These are phyloP conservation scores for Mycena albidolilacea DNA, from an alignment of 768 basidiomycete genomes.

Conservation along the genomic window DNA sequence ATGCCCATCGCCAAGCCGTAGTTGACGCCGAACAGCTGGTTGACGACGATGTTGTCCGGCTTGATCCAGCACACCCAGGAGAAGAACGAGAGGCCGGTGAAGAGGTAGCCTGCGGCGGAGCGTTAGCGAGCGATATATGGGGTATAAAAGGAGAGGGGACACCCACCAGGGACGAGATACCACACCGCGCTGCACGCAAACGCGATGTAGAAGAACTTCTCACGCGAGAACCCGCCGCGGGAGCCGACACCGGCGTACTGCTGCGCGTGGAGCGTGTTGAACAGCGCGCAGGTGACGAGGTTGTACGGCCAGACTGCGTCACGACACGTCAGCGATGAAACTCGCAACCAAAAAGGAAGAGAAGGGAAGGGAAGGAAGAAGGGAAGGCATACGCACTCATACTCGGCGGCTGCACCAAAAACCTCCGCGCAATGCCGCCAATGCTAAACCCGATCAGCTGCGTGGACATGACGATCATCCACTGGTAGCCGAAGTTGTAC, in stretches of 20 bases:
- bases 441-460: constrained; percentile 89
- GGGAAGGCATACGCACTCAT: constrained; percentile 56
- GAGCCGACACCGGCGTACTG: constrained; percentile 78
- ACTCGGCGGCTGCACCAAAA: constrained; percentile 80
- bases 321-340: too few relatives aligned
- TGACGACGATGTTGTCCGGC: constrained; percentile 56
- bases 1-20: constrained; percentile 52
- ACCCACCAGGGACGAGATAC: constrained; percentile 86
- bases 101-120: constrained; percentile 54
- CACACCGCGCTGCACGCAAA: constrained; percentile 66
- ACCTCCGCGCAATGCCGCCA: constrained; percentile 78
- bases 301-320: constrained; percentile 76
- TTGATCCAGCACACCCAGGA: constrained; percentile 54
- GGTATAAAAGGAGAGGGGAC: too few relatives aligned
- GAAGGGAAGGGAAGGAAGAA: too few relatives aligned
- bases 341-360: too few relatives aligned
- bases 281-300: constrained; percentile 79
- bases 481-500: constrained; percentile 76
- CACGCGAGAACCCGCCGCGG: constrained; percentile 78
- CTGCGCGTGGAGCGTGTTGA: constrained; percentile 88
- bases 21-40: constrained; percentile 50
- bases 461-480: constrained; percentile 84
- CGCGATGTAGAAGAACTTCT: constrained; percentile 81
- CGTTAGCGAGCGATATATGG: too few relatives aligned
- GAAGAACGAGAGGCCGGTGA: constrained; percentile 53